Evolutionary conservation across 805 yeast genomes (phyloP).

Genomic region (Sugiyamaella chiloensis): DNA sequence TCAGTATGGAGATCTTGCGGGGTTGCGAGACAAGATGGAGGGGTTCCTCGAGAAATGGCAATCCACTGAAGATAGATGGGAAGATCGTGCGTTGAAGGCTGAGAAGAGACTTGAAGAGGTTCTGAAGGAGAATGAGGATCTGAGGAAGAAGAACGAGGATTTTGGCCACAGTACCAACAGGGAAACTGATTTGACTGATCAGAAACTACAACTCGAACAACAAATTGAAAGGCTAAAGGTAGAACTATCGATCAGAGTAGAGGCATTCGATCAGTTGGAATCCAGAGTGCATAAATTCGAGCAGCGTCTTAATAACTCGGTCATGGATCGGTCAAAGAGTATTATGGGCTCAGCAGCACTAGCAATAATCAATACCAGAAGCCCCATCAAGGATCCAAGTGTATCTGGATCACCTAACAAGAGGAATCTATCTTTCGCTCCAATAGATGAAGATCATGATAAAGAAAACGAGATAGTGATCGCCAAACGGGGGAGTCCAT

Average conservation of each 20-base stretch:
- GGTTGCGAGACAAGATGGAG: slow-evolving; percentile 3
- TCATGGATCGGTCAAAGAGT: slow-evolving; percentile 32
- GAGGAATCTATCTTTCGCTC: slow-evolving; percentile 15
- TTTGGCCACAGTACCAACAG: neutral
- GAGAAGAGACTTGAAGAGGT: slow-evolving; percentile 6
- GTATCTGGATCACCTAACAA: slow-evolving; percentile 4
- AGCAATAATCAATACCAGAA: slow-evolving; percentile 23
- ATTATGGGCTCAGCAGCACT: slow-evolving; percentile 30
- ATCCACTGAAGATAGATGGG: neutral
- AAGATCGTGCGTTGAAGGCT: slow-evolving; percentile 4
- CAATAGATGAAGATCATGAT: slow-evolving; percentile 13
- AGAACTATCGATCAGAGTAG: slow-evolving; percentile 27
- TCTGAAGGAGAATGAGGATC: neutral
- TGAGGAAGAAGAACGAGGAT: slow-evolving; percentile 6
- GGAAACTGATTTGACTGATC: neutral
- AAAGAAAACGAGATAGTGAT: slow-evolving; percentile 18
- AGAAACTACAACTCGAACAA: neutral
- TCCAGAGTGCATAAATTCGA: slow-evolving; percentile 26
- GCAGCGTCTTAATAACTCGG: slow-evolving; percentile 27
- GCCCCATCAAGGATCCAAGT: neutral
- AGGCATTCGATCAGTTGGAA: slow-evolving; percentile 31
- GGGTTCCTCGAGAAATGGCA: neutral
- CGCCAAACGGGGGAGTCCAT: slow-evolving; percentile 18
- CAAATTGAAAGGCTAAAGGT: slow-evolving; percentile 26
- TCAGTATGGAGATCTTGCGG: slow-evolving; percentile 19